Conservation (phyloP, 306 rosid genomes). For the Dalbergia cochinchinensis region DNA sequence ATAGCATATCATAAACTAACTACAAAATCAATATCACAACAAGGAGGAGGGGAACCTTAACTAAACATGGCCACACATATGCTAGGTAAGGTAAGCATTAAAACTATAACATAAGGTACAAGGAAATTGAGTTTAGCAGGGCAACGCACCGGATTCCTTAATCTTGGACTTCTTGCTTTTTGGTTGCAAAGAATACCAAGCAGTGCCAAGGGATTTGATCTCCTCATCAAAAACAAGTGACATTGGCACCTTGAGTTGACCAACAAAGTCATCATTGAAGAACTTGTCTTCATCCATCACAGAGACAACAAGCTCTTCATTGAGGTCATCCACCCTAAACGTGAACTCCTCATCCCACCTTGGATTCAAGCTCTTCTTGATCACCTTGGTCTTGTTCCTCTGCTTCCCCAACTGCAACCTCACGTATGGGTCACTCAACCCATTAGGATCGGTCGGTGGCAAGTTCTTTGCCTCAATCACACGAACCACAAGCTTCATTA, state of each 20-base stretch:
- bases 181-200: conserved; percentile 88
- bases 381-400: conserved; percentile 79
- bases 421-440: conserved; percentile 94
- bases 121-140: conserved; percentile 26
- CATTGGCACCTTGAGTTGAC: conserved; percentile 74
- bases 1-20: conserved; percentile 25
- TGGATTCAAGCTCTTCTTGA: conserved; percentile 89
- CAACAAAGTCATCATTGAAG: conserved; percentile 90
- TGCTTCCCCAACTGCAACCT: conserved; percentile 88
- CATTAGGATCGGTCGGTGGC: conserved; percentile 88
- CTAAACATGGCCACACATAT: conserved; percentile 24
- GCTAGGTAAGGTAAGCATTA: conserved; percentile 9
- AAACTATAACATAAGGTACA: conserved; percentile 24
- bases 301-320: conserved; percentile 70
- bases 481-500: conserved; percentile 87
- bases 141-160: conserved; percentile 79
- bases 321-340: conserved; percentile 84
- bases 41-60: background rate
- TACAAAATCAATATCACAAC: conserved; percentile 23
- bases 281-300: conserved; percentile 95
- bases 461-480: conserved; percentile 89
- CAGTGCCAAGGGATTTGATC: conserved; percentile 75
- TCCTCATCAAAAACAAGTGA: conserved; percentile 76
- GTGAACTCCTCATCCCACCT: conserved; percentile 89
- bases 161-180: conserved; percentile 83